These are phyloP conservation scores for Pestalotiopsis sp. DNA, from an alignment of 2,329 filamentous ascomycete species.

Conservation along the genomic window DNA sequence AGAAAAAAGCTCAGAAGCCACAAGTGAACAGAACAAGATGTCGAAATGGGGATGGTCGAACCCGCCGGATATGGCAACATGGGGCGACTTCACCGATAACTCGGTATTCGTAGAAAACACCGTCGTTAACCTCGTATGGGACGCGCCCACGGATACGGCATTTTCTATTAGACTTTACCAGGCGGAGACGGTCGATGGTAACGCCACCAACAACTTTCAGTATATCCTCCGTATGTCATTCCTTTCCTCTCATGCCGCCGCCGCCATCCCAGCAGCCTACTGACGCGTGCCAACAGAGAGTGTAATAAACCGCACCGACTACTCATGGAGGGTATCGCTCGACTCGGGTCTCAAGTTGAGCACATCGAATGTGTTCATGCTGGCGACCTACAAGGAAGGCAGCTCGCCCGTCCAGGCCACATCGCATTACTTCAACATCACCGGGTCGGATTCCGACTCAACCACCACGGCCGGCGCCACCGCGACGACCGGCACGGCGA, in stretches of 20 bases:
- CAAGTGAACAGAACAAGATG: not conserved
- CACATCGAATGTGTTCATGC: not conserved
- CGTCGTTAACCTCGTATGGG: not conserved
- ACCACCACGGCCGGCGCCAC: not conserved
- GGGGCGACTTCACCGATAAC: not conserved
- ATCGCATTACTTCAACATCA: slow-evolving; percentile 2
- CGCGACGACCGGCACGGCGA: not conserved
- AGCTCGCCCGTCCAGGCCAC: not conserved
- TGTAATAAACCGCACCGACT: not conserved
- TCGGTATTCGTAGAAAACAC: not conserved
- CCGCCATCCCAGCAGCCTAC: not conserved
- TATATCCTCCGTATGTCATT: not conserved
- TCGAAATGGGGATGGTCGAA: not conserved
- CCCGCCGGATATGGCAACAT: not conserved
- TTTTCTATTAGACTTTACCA: not conserved
- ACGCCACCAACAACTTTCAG: not conserved
- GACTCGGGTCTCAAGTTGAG: not conserved
- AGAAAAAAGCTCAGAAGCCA: not conserved
- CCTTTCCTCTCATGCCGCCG: not conserved
- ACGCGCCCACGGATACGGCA: not conserved
- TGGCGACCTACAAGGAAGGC: not conserved
- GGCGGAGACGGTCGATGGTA: not conserved
- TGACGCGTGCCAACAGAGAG: not conserved
- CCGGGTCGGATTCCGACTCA: not conserved
- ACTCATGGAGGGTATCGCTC: not conserved